Base-by-base conservation (phyloP, 2,329 filamentous ascomycete genomes). In the Curvularia verruculosa region DNA sequence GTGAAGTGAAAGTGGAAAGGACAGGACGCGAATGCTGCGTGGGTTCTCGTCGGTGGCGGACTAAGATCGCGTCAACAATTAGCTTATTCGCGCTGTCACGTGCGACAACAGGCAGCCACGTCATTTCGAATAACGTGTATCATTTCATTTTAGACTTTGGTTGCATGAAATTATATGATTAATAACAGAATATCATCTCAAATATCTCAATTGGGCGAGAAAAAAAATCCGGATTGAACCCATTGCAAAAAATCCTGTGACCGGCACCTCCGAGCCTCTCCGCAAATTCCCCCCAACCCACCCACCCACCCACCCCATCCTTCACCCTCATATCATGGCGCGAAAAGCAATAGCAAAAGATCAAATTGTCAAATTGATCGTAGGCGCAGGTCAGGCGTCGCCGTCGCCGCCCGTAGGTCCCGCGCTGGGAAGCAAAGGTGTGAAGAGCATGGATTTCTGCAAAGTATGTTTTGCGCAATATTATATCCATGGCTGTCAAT, bases 401-500 rank as follows among this genome's bases (percentile, higher is more conserved):
- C 95, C 95, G 28, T 96, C 92, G 79, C 95, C 95, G 31, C 95
- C 95, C 4, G 93, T 99, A 71, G 95, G 95, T 83, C 95, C 95
- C 56, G 95, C 95, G 52, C 85, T 99, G 65, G 95, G 95, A 80
- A 94, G 89, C 77, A 98, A 97, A 83, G 95, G 95, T 83, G 90
- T 99, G 61, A 99, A 99, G 83, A 96, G 91, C 56, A 99, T 99
- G 89, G 95, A 99, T 80, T 99, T 98, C 78, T 98, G 95, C 87
- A 98, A 62, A 50, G 59, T 62, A 62, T 13, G 55, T 50, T 26
- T 34, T 9, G 34, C 34, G 23, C 5, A 31, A 1, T 7, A n/a
- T n/a, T 3, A 24, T 5, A 15, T 21, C 31, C 24, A 36, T 29
- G 21, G 21, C 24, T 21, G 28, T 24, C 49, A 47, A 7, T 34